These are phyloP conservation scores for Euphorbia corollata DNA, from an alignment of 441 rosid species.

Conservation along the genomic window DNA sequence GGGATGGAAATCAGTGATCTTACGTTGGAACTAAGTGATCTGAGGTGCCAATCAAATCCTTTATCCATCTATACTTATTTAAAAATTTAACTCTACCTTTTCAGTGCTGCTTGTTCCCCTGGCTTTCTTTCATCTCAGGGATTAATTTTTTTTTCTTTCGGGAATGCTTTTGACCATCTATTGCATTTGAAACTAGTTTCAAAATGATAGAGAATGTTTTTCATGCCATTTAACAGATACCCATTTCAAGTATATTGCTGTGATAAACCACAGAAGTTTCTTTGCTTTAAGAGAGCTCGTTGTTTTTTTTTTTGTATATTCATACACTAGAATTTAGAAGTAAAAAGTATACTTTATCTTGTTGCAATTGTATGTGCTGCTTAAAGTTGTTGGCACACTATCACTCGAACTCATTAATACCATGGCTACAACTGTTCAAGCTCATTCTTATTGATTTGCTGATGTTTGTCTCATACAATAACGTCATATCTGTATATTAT, in stretches of 20 bases:
- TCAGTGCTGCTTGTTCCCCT: neutral
- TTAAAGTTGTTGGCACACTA: too few relatives aligned
- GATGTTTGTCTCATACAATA: neutral
- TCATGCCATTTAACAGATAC: neutral
- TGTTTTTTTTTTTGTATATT: neutral
- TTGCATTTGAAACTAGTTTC: neutral
- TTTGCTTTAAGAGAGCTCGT: neutral
- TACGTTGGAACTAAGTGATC: slow-evolving; percentile 76
- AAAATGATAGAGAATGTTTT: neutral
- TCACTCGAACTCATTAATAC: neutral
- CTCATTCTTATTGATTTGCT: neutral
- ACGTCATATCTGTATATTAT: slow-evolving; percentile 7
- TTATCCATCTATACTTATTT: neutral
- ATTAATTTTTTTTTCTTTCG: neutral
- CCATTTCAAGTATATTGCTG: neutral
- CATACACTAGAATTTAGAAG: neutral
- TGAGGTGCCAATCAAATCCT: slow-evolving; percentile 46
- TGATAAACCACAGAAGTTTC: too few relatives aligned
- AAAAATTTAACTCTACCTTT: neutral
- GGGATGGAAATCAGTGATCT: slow-evolving; percentile 99
- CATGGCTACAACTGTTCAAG: neutral
- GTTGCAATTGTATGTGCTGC: too few relatives aligned
- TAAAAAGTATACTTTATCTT: too few relatives aligned
- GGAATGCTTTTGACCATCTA: too few relatives aligned
- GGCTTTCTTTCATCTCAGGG: neutral